A percentile compares a stretch with the other conserved stretches of the same genome.
Conservation (phyloP, 1,284 basidiomycete species). For the Sanghuangporus sanghuang region DNA sequence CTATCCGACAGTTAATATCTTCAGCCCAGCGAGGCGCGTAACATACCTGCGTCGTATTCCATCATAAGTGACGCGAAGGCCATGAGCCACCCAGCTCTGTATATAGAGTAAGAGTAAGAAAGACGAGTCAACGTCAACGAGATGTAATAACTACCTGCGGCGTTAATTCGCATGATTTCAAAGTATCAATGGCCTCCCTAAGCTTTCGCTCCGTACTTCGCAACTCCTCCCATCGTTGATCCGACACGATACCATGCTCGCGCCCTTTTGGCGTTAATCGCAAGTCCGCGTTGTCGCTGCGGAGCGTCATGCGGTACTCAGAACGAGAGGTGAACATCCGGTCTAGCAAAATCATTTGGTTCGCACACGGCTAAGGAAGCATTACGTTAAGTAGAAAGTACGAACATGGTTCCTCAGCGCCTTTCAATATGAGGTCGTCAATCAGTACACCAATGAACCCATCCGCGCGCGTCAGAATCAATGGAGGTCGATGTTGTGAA, state of each 20-base stretch:
- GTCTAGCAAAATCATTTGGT: constrained; percentile 40
- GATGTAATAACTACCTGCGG: constrained; percentile 45
- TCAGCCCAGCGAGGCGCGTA: neutral
- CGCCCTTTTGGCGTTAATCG: constrained; percentile 70
- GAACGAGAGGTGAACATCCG: constrained; percentile 91
- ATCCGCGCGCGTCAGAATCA: constrained; percentile 75
- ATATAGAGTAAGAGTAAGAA: neutral
- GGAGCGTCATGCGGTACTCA: constrained; percentile 82
- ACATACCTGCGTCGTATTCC: constrained; percentile 54
- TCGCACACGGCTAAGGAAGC: neutral
- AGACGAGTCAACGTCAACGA: neutral
- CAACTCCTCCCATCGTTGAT: constrained; percentile 57
- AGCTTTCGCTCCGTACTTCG: constrained; percentile 44
- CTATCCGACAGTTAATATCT: constrained; percentile 31
- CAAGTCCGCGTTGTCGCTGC: constrained; percentile 85
- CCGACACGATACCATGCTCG: constrained; percentile 55
- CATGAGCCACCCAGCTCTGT: constrained; percentile 55
- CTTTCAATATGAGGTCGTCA: constrained; percentile 83
- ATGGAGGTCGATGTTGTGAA: constrained; percentile 47
- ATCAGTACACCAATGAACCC: constrained; percentile 87
- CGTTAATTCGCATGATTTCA: constrained; percentile 46
- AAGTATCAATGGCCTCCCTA: constrained; percentile 40
- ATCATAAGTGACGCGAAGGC: constrained; percentile 53
- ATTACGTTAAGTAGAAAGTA: constrained; percentile 15
- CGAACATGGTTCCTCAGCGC: constrained; percentile 85